Conservation (phyloP, 2,329 filamentous ascomycete genomes). For the Aspergillus brunneoviolaceus region DNA sequence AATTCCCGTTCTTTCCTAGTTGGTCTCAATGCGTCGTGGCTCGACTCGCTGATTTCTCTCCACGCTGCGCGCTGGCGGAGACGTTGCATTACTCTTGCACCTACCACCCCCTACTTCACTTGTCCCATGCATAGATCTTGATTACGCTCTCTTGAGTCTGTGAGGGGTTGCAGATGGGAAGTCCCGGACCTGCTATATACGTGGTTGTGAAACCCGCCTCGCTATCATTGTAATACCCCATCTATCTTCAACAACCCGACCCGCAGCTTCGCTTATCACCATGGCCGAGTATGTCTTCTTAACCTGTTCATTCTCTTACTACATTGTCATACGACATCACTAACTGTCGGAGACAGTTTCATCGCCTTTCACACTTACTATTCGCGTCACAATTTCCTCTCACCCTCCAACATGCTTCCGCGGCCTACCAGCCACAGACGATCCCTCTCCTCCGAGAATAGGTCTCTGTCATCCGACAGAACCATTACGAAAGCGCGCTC, state of each 20-base stretch:
- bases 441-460: conserved; percentile 38
- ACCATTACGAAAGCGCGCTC: conserved; percentile 47
- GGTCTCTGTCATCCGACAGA: conserved; percentile 36
- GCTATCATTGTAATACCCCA: conserved; percentile 16
- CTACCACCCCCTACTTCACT: conserved; percentile 8
- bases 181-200: conserved; percentile 12
- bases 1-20: conserved; percentile 2
- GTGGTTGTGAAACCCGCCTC: conserved; percentile 17
- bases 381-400: conserved; percentile 34
- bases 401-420: conserved; percentile 39
- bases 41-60: conserved; percentile 17
- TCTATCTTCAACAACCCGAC: conserved; percentile 21
- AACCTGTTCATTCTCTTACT: background rate
- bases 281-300: conserved; percentile 41
- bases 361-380: conserved; percentile 42
- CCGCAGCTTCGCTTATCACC: conserved; percentile 18
- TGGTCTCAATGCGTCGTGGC: conserved; percentile 19
- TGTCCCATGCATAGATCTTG: conserved; percentile 21
- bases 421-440: conserved; percentile 38
- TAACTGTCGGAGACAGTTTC: conserved; percentile 30
- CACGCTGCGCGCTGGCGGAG: conserved; percentile 28
- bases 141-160: conserved; percentile 14
- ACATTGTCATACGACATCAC: conserved; percentile 4
- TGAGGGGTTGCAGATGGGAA: conserved; percentile 19
- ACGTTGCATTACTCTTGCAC: conserved; percentile 14